Evolutionary conservation across 2,329 filamentous ascomycete species (phyloP), one percentile per base, ranked within the genome.

Genomic region (Cladophialophora exuberans): DNA sequence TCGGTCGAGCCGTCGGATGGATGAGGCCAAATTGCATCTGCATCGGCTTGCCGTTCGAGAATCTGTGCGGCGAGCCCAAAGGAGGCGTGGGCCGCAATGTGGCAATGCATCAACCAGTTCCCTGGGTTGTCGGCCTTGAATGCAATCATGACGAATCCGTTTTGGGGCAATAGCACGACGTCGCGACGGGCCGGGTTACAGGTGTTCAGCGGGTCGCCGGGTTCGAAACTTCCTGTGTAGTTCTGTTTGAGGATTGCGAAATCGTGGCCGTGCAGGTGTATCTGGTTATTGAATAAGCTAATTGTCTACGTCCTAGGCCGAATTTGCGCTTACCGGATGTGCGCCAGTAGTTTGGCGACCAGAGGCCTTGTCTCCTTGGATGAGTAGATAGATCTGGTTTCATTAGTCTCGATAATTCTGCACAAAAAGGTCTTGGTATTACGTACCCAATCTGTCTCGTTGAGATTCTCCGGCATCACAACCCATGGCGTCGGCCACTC

Each of bases 41-140:
- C 22, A 22, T 62, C 57, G 10, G 17, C 44, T 1, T 60, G 57
- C 26, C 56, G 38, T 42, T 62, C 62, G 18, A 62, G 23, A 44
- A 53, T 62, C 38, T 83, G 78, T 26, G 83, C 68, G 7, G 73
- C 75, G 18, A 90, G 76, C 10, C 87, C 87, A 2, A 83, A 83
- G 1, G 79, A 73, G 54, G 89, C 76, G 66, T 90, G 87, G 87
- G 86, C 92, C 66, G 89, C 87, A 48, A 92, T 87, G 68, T 92
- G 89, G 70, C 88, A 92, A 71, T 91, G 88, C 73, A 91, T 88
- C 3, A 88, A 70, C 85, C 84, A 88, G 20, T 88, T 75, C 30
- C 82, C 73, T 2, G 73, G 73, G 50, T 75, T 76, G 52, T 75
- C 70, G 6, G 72, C 70, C 18, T 71, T 63, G 57, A 79, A 79